Base-by-base conservation (phyloP, 148 eudicot species). In the Beta vulgaris region DNA sequence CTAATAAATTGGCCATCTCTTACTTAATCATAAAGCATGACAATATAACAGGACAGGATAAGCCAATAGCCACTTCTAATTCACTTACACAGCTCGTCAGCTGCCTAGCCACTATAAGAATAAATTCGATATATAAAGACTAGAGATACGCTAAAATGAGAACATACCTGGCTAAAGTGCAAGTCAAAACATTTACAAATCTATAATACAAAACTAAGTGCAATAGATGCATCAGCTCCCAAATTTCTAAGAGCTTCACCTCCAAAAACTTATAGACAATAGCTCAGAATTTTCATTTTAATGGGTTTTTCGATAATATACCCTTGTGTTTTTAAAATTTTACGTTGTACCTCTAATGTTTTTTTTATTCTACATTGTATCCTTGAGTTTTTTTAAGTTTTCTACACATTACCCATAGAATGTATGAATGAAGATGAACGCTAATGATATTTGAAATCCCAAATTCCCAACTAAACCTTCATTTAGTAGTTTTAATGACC, bases 131-230 rank as follows among this genome's bases (percentile, higher is more conserved):
- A 35, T 25, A 61, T 39, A 46, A 61, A 32, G n/a, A n/a, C 13
- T 12, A 64, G 70, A n/a, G n/a, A n/a, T n/a, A n/a, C n/a, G n/a
- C n/a, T n/a, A n/a, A n/a, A n/a, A n/a, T n/a, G n/a, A n/a, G n/a
- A n/a, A n/a, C n/a, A 77, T 0, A n/a, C 51, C 55, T 57, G 61
- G 35, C 15, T 73, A 35, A 54, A 32, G 42, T 65, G 60, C 70
- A 73, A 31, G 49, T 54, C 40, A 43, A 19, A 77, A 37, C 68
- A 69, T 32, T 37, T 36, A 60, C 48, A 44, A 6, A 26, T 60
- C 35, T 42, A 58, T 40, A 34, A 26, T 12, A 36, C 11, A 60
- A n/a, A 71, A 65, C 60, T 29, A 40, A 59, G 49, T 16, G 64
- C 65, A 53, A 61, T 31, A n/a, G 7, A 32, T 36, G 34, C 57